Evolutionary conservation across 352 stramenopile species (phyloP), one percentile per base, ranked within the genome.

Genomic region (Phytophthora rubi): DNA sequence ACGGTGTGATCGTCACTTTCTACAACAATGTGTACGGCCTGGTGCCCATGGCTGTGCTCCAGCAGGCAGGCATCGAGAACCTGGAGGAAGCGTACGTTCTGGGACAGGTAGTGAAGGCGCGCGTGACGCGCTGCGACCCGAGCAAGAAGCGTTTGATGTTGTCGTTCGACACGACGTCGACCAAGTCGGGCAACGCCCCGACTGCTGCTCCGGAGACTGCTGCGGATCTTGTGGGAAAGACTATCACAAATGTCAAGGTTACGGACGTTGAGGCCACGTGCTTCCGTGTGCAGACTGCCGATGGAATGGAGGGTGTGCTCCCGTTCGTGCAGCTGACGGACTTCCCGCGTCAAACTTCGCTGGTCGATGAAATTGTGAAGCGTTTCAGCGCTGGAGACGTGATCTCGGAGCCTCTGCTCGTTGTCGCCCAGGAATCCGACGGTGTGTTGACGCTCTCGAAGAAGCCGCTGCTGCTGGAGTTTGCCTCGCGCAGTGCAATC

Each of bases 21-120:
- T 99, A 97, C 86, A 97, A 98, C 73, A 94, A 95, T 59, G 93
- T 98, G 26, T 97, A 98, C 71, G 97, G 97, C 28, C 77, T 97
- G 33, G 93, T 98, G 6, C 92, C 90, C 0, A 91, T 92, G 2
- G 86, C 82, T 47, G 85, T 95, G 62, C 74, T 99, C 28, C 81
- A 85, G 28, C 73, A 91, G 48, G 89, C 91, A 3, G 92, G 92
- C 13, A 92, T 98, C 49, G 72, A 80, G 6, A 91, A 96, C 62
- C 75, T 97, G 7, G 82, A 91, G 32, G 84, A 97, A 44, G 90
- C 88, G 26, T 98, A 97, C 69, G 80, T 86, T 21, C 47, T 92
- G 6, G 90, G 91, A 9, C 92, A 98, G 75, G 90, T 98, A 23
- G 88, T 97, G 33, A 92, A 94, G 65, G 80, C 86, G 0, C 77